Evolutionary conservation across 2,329 filamentous ascomycete genomes (phyloP), one percentile per base, ranked within the genome.

Genomic region (Fusarium sp.): DNA sequence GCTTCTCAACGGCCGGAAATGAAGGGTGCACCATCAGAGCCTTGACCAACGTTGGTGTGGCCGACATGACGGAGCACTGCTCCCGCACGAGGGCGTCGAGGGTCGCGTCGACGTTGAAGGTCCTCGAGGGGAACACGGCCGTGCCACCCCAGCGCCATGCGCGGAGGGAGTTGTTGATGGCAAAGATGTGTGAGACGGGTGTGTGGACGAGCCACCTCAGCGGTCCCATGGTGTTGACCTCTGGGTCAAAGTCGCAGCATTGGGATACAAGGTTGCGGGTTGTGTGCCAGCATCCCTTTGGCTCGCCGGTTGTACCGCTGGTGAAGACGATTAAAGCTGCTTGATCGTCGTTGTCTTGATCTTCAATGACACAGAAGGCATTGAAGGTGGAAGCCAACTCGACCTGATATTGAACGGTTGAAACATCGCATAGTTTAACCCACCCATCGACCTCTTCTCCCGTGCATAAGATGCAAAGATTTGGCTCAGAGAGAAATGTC

Each of bases 241-340:
- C 81, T 40, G 82, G 78, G 45, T 84, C 82, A 64, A 84, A 82
- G 59, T 82, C 79, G 68, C 80, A 78, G 16, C 79, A 80, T 65
- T 83, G 80, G 1, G 84, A 82, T 9, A 83, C 78, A n/a, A 85
- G 65, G 65, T 85, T 86, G 33, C 78, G 71, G 71, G 82, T 81
- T 7, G 83, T 85, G 68, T 86, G 82, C 16, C 81, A 80, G 66
- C 85, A 87, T 57, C 82, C 85, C 73, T 88, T 88, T 6, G 86
- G 85, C 0, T 82, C 76, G 7, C 84, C 85, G 0, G 85, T 87
- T n/a, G 86, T 88, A 22, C 86, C 86, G 71, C 85, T 87, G 22
- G 86, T 88, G 76, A 88, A 87, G 35, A 87, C 79, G 57, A 88
- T 82, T 47, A 86, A 79, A 6, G 82, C 82, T 8, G 76, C 80